Base-by-base conservation (phyloP, 2,329 filamentous ascomycete genomes). In the Alternaria tenuissima region DNA sequence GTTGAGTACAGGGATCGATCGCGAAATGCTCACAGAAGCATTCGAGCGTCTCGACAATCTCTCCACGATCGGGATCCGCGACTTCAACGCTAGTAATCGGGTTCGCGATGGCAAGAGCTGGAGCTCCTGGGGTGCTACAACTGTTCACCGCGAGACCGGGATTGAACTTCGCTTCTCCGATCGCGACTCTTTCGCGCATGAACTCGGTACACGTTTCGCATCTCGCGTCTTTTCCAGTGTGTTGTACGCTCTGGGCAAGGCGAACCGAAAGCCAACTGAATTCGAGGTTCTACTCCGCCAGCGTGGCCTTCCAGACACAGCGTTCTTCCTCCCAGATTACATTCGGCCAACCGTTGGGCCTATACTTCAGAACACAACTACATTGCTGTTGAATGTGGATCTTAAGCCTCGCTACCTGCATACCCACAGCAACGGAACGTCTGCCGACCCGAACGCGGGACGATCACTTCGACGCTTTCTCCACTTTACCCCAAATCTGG, bases 51-150 rank as follows among this genome's bases (percentile, higher is more conserved):
- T 91, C 4, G 70, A 74, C 0, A 86, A 86, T 55, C 81, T 90
- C 5, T 76, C 84, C 30, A 85, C 82, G 0, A 73, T 91, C 14
- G 85, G 86, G 24, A 77, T 91, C 24, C 84, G 88, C 18, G 86
- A 90, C 69, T 89, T 86, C 74, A 79, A 84, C 68, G 84, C 84
- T 0, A 22, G 5, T 0, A 81, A 73, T 9, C 84, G 87, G 5
- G 69, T 68, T 12, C 83, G 88, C 3, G 88, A 90, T 34, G 76
- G 74, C 7, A 60, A 67, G 14, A 55, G 66, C 1, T 90, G 88
- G 88, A 77, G 73, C 7, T 87, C 86, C 70, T 89, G 88, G 64
- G 86, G 87, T 3, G 74, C 78, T 18, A 70, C 70, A 0, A 84
- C 82, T 0, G 76, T 81, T 9, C 36, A 64, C 11, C 53, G 59